Base-by-base conservation (phyloP, 2,329 filamentous ascomycete species). In the Leptoxyphium fumago region DNA sequence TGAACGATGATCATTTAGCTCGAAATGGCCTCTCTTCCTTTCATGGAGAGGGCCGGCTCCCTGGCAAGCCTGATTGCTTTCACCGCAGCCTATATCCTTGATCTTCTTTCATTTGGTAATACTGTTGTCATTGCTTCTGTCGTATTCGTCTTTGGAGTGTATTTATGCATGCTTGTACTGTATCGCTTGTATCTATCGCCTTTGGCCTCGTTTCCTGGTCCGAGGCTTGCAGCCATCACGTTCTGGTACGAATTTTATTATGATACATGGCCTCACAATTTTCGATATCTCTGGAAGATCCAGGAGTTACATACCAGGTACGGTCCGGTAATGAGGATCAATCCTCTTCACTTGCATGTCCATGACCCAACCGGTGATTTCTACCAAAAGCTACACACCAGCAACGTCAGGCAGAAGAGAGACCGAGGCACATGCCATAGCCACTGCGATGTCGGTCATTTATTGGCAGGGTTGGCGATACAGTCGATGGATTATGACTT, bases 171-270 rank as follows among this genome's bases (percentile, higher is more conserved):
- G n/a, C 39, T 51, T 11, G 43, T 45, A 10, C 40, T 57, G 6
- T 55, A 56, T 40, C 50, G 51, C 15, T 36, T 56, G 8, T 53
- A 46, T 38, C 42, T 57, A 11, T 44, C 48, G 40, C 56, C 56
- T 30, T 48, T 59, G 7, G 48, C 54, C 9, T 46, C 48, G 28
- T 56, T 57, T 43, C 56, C 55, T 2, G 56, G 55, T 10, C 56
- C 55, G 21, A 54, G 51, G 38, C 41, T 58, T 14, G 54, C 56
- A 11, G 56, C 53, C 5, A 29, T 54, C 15, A 57, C 48, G 1
- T 40, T 43, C 44, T 52, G 51, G 48, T 57, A 57, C 44, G 55
- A 59, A 44, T 54, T 53, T 42, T 59, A 55, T 46, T 55, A 52
- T 36, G 55, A 58, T 40, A 51, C 53, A 6, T 4, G 32, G 32